phyloP scores from a whole-genome alignment of 441 rosid genomes.

The Daphne laureola region DNA sequence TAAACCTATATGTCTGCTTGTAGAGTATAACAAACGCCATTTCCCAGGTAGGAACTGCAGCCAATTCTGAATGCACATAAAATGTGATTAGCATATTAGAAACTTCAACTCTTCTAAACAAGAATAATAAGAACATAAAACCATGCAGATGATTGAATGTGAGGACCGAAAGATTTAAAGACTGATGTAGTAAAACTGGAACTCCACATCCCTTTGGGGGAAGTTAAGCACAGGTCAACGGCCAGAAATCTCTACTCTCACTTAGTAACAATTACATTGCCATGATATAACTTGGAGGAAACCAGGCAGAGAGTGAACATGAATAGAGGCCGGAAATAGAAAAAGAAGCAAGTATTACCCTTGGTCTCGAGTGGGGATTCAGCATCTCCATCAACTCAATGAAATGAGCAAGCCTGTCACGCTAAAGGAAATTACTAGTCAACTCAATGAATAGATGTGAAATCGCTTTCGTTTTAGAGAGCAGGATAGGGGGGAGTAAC shows the following conservation, averaged over 20 bases:
- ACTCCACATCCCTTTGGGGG: not conserved
- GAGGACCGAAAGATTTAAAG: not conserved
- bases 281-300: no score
- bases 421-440: slow-evolving; percentile 37
- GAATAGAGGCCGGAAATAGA: not conserved
- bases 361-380: slow-evolving; percentile 75
- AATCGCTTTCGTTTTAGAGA: not conserved
- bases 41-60: slow-evolving; percentile 79
- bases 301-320: not conserved
- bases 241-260: no score
- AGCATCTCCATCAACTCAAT: slow-evolving; percentile 91
- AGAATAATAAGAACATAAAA: not conserved
- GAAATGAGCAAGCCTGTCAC: slow-evolving; percentile 73
- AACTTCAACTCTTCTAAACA: no score
- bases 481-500: not conserved
- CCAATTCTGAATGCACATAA: slow-evolving; percentile 52
- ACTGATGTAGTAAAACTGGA: not conserved
- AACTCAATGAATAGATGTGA: slow-evolving; percentile 13
- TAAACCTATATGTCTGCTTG: slow-evolving; percentile 82
- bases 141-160: no score
- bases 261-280: no score
- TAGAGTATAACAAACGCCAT: slow-evolving; percentile 80
- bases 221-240: no score
- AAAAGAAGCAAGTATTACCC: slow-evolving; percentile 30
- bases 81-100: not conserved